Evolutionary conservation across 495 filamentous ascomycete species (phyloP).

Genomic region (Penicillium atrosanguineum): DNA sequence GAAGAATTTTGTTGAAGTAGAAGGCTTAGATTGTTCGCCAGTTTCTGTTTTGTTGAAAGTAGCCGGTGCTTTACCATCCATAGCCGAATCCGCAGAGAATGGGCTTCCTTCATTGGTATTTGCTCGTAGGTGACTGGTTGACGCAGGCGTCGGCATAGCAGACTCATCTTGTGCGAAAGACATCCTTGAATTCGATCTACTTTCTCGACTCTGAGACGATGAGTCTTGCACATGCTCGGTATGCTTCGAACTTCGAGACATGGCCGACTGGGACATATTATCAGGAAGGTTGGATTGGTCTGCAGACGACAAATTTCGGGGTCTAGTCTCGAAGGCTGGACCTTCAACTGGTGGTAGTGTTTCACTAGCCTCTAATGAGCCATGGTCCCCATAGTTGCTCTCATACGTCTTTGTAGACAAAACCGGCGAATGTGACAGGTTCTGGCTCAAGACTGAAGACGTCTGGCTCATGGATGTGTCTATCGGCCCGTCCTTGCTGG

Average conservation of each 20-base stretch:
- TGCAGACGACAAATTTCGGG: constrained; percentile 20
- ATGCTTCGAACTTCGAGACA: constrained; percentile 24
- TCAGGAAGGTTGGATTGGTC: constrained; percentile 31
- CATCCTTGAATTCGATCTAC: constrained; percentile 33
- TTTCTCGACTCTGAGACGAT: constrained; percentile 18
- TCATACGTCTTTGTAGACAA: constrained; percentile 30
- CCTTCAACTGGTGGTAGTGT: constrained; percentile 13
- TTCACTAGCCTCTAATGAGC: constrained; percentile 14
- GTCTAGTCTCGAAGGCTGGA: constrained; percentile 22
- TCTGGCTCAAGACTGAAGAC: constrained; percentile 32
- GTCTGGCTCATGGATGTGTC: constrained; percentile 28
- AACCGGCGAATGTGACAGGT: constrained; percentile 34
- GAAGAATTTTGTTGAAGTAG: constrained; percentile 13
- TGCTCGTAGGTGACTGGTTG: constrained; percentile 29
- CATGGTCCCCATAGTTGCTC: constrained; percentile 25
- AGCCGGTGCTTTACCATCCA: constrained; percentile 40
- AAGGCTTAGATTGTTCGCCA: constrained; percentile 23
- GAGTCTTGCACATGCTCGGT: constrained; percentile 26
- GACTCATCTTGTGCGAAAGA: constrained; percentile 40
- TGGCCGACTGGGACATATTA: constrained; percentile 14
- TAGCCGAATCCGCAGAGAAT: constrained; percentile 37
- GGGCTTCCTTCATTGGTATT: constrained; percentile 34
- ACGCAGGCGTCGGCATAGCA: constrained; percentile 32
- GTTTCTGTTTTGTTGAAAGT: constrained; percentile 28
- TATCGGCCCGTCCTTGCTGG: constrained; percentile 30